Conservation (phyloP, 129 eudicot genomes). For the Pulicaria dysenterica region DNA sequence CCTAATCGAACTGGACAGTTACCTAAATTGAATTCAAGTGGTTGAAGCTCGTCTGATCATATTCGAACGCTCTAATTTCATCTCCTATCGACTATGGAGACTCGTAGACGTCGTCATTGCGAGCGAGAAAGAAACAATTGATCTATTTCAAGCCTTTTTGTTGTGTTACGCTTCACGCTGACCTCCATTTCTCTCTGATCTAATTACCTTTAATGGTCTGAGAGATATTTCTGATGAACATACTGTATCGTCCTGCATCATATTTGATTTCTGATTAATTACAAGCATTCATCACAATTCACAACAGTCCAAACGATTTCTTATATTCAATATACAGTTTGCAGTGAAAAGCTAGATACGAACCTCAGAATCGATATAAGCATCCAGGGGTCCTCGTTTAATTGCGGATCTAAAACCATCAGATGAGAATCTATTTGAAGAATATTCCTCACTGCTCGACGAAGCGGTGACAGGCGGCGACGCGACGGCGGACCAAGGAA, state of each 20-base stretch:
- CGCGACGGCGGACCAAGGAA: slow-evolving; percentile 55
- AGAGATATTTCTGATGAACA: slow-evolving; percentile 32
- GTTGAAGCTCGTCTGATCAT: background rate
- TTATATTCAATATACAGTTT: background rate
- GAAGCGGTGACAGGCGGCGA: slow-evolving; percentile 27
- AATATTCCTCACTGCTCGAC: slow-evolving; percentile 39
- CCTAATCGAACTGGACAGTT: background rate
- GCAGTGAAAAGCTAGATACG: background rate
- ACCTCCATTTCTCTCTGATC: slow-evolving; percentile 16
- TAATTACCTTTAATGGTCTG: slow-evolving; percentile 23
- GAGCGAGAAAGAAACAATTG: slow-evolving; percentile 1
- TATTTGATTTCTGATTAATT: slow-evolving; percentile 1
- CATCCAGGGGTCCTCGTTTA: slow-evolving; percentile 38
- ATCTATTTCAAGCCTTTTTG: background rate
- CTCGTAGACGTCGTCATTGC: slow-evolving; percentile 5
- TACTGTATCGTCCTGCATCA: slow-evolving; percentile 36
- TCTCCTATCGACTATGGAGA: background rate
- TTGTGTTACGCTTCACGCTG: slow-evolving; percentile 4
- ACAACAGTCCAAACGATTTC: background rate
- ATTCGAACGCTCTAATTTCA: background rate
- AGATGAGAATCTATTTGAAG: slow-evolving; percentile 24
- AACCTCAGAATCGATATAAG: slow-evolving; percentile 45
- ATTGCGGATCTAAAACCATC: slow-evolving; percentile 32
- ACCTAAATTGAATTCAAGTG: slow-evolving; percentile 4
- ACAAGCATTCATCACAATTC: background rate